These are phyloP conservation scores for Penstemon davidsonii DNA, from an alignment of 257 asterid genomes.

Conservation along the genomic window DNA sequence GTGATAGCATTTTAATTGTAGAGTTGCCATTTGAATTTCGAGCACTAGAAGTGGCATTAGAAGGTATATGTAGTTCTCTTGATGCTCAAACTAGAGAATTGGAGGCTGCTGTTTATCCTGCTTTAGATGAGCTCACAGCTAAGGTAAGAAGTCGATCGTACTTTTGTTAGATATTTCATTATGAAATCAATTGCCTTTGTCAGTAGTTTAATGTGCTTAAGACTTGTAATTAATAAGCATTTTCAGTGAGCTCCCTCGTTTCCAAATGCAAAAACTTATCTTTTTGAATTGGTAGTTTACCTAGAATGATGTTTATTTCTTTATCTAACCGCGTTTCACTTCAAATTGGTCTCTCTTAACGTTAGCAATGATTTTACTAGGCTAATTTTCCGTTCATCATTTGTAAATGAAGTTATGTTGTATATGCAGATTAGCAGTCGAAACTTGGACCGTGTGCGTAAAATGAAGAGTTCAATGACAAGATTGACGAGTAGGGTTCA, in stretches of 20 bases:
- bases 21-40: conserved; percentile 89
- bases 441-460: conserved; percentile 88
- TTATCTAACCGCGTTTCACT: too few species aligned
- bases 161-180: not conserved
- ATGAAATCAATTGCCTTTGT: not conserved
- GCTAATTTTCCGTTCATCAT: too few species aligned
- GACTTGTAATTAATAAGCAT: not conserved
- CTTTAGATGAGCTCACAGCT: conserved; percentile 88
- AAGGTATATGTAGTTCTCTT: conserved; percentile 79
- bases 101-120: conserved; percentile 90
- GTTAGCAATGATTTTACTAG: too few species aligned
- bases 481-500: conserved; percentile 85
- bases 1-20: conserved; percentile 20
- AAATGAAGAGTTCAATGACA: conserved; percentile 78
- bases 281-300: too few species aligned
- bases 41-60: conserved; percentile 90
- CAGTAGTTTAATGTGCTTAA: not conserved
- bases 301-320: too few species aligned
- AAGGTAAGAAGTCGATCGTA: conserved; percentile 41
- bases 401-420: not conserved
- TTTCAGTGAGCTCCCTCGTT: not conserved
- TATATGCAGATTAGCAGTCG: conserved; percentile 68
- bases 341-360: too few species aligned
- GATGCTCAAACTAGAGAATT: conserved; percentile 77
- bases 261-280: not conserved